These are phyloP conservation scores for Nepenthes gracilis DNA, from an alignment of 148 eudicot species.

Conservation along the genomic window DNA sequence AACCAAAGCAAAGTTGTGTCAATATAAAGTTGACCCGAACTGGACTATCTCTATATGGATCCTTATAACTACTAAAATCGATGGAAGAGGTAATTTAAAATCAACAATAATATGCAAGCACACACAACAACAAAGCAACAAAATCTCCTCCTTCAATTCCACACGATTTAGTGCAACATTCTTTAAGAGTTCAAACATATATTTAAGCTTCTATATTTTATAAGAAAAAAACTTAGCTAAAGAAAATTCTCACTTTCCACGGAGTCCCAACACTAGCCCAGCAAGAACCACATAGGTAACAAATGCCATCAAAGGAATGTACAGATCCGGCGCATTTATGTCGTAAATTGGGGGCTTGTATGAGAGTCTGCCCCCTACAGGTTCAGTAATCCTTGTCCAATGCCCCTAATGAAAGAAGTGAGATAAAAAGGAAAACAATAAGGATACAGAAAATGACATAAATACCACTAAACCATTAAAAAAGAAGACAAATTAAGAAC, in stretches of 20 bases:
- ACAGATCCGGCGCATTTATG: slow-evolving; percentile 90
- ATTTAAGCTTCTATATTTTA: not conserved
- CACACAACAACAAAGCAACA: no score
- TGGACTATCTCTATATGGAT: no score
- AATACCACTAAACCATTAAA: not conserved
- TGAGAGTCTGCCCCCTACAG: slow-evolving; percentile 91
- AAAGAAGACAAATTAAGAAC: slow-evolving; percentile 6
- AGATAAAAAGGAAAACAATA: slow-evolving; percentile 1
- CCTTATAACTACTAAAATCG: no score
- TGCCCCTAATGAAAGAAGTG: slow-evolving; percentile 43
- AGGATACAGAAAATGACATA: not conserved
- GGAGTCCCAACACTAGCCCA: slow-evolving; percentile 68
- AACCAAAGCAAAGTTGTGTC: no score
- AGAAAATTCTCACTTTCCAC: slow-evolving; percentile 63
- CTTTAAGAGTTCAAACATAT: no score
- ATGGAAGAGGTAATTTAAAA: no score
- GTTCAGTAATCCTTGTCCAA: slow-evolving; percentile 98
- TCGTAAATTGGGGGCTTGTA: slow-evolving; percentile 91
- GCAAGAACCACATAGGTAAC: slow-evolving; percentile 85
- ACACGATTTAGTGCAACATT: no score
- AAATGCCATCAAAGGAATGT: slow-evolving; percentile 92
- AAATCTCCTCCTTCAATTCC: no score
- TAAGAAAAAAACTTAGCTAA: not conserved
- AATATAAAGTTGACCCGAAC: no score
- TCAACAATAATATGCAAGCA: no score